Conservation (phyloP, 1,139 yeast species). For the Lodderomyces metapsilosis region DNA sequence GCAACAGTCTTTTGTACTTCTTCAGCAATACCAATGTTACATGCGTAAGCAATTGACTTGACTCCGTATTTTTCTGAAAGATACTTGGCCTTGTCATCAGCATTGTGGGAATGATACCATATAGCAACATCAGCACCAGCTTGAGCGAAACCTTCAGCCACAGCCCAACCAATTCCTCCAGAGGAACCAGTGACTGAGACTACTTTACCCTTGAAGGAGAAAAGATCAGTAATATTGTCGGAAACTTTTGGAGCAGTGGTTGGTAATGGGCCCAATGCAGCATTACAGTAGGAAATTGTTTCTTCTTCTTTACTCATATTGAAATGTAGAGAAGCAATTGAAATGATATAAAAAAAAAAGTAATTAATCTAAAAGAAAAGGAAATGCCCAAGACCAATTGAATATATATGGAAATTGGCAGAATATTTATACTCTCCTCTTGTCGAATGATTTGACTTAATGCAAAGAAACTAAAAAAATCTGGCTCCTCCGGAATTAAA, state of each 20-base stretch:
- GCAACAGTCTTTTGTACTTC: slow-evolving; percentile 35
- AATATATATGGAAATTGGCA: background rate
- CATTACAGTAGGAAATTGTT: slow-evolving; percentile 21
- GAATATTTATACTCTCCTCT: no score
- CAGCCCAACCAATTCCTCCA: slow-evolving; percentile 45
- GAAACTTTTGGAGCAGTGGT: slow-evolving; percentile 34
- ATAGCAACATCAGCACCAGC: slow-evolving; percentile 47
- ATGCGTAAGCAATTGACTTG: slow-evolving; percentile 32
- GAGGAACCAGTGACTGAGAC: slow-evolving; percentile 48
- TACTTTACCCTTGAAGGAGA: slow-evolving; percentile 34
- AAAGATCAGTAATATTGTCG: slow-evolving; percentile 36
- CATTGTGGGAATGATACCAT: slow-evolving; percentile 38
- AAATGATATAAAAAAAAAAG: background rate
- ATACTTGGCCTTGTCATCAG: slow-evolving; percentile 24
- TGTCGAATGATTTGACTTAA: no score
- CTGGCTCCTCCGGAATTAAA: no score
- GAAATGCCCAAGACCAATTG: no score
- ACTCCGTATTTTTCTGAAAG: slow-evolving; percentile 28
- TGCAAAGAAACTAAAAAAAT: no score
- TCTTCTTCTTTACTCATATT: slow-evolving; percentile 9
- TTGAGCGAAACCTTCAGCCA: slow-evolving; percentile 46
- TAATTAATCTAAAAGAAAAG: background rate
- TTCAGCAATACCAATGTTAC: slow-evolving; percentile 42
- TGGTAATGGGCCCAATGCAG: slow-evolving; percentile 41
- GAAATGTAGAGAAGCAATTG: background rate